Percentiles rank a stretch among this genome's conserved stretches.
Evolutionary conservation across 164 flowering plant genomes (phyloP).

Genomic region (Pachysandra terminalis): DNA sequence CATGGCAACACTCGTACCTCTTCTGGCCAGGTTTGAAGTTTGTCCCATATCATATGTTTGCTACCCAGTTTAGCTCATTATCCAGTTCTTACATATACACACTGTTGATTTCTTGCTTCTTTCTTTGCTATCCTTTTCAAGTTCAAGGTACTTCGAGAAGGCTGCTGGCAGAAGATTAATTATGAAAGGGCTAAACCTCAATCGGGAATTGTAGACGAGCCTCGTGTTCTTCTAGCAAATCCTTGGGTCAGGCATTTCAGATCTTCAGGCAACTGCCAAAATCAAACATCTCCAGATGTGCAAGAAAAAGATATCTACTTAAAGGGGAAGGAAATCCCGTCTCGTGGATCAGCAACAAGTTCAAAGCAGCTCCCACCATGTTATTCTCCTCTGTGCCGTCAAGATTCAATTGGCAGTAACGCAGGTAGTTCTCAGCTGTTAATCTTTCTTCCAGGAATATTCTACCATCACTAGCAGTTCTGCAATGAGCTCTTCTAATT

Average conservation of each 20-base stretch:
- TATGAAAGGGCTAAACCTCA: conserved; percentile 32
- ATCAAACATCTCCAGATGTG: conserved; percentile 11
- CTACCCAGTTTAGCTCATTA: not conserved
- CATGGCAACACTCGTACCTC: conserved; percentile 11
- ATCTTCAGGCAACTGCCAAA: conserved; percentile 16
- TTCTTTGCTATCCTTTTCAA: conserved; percentile 26
- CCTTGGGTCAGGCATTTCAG: conserved; percentile 60
- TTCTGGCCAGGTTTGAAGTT: conserved; percentile 53
- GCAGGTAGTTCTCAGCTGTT: too few species aligned
- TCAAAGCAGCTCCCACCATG: conserved; percentile 16
- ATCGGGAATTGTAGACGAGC: conserved; percentile 16
- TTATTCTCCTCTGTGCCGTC: conserved; percentile 15
- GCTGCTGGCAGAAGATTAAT: conserved; percentile 52
- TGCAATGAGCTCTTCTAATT: too few species aligned
- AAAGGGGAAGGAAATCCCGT: conserved; percentile 13
- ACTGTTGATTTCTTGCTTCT: not conserved
- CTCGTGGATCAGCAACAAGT: conserved; percentile 15
- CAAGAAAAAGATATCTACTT: conserved; percentile 12
- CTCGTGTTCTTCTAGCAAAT: conserved; percentile 22
- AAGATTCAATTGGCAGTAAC: conserved; percentile 22
- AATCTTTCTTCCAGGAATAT: too few species aligned
- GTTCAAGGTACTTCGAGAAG: conserved; percentile 64
- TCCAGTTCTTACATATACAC: not conserved
- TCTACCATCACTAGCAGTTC: too few species aligned
- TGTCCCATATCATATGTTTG: conserved; percentile 5